Conservation (phyloP, 352 stramenopile species). For the Globisporangium alternatum region DNA sequence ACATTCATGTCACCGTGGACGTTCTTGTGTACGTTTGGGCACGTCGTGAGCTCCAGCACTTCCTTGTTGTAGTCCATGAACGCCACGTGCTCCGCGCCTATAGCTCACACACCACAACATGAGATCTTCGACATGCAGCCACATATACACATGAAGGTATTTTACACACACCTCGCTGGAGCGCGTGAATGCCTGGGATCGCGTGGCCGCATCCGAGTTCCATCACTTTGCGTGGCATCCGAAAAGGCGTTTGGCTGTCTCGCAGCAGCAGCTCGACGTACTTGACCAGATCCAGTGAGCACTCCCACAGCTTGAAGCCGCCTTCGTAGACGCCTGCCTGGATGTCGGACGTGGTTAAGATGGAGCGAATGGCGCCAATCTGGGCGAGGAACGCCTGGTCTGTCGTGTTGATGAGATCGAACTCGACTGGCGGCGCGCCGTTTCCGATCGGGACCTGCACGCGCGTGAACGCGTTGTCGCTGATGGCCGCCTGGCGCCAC, state of each 20-base stretch:
- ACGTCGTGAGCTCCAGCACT: conserved; percentile 82
- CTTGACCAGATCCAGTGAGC: conserved; percentile 66
- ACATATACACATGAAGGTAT: neutral
- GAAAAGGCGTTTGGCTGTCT: conserved; percentile 10
- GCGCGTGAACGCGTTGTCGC: conserved; percentile 23
- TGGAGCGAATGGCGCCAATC: conserved; percentile 59
- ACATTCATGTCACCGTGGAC: conserved; percentile 19
- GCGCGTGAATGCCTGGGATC: conserved; percentile 70
- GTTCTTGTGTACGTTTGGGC: conserved; percentile 70
- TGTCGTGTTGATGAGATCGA: conserved; percentile 66
- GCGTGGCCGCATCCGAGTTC: conserved; percentile 82
- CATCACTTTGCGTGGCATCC: conserved; percentile 42
- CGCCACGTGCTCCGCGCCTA: conserved; percentile 57
- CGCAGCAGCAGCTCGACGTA: conserved; percentile 36
- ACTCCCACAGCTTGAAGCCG: conserved; percentile 87
- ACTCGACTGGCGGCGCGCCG: conserved; percentile 24
- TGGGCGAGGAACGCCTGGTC: conserved; percentile 42
- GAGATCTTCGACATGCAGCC: neutral
- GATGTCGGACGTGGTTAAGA: conserved; percentile 73
- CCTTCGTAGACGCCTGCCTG: conserved; percentile 82
- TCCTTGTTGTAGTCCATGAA: conserved; percentile 90
- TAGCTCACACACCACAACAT: neutral
- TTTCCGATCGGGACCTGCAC: conserved; percentile 28
- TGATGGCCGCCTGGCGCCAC: conserved; percentile 18
- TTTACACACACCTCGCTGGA: conserved; percentile 44